Conservation (phyloP, 495 filamentous ascomycete genomes). For the Aspergillus heteromorphus region DNA sequence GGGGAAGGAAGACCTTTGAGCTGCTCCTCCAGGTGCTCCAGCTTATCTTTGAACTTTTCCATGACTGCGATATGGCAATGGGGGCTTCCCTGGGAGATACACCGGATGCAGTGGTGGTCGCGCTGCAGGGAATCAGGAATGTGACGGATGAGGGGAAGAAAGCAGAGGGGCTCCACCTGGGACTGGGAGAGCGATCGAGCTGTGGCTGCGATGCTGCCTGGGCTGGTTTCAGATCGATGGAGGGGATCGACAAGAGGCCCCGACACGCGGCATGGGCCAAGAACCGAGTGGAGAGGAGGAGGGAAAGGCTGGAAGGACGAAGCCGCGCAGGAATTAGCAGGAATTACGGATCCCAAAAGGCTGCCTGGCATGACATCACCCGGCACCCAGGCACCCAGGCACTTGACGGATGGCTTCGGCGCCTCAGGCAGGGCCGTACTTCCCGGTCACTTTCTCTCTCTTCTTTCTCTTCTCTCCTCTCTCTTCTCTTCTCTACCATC, state of each 20-base stretch:
- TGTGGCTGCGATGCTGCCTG: neutral
- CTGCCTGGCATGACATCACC: neutral
- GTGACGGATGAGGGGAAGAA: neutral
- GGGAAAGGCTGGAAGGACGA: neutral
- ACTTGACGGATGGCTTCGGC: no score
- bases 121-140: neutral
- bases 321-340: neutral
- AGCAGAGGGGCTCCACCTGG: neutral
- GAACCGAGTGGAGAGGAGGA: neutral
- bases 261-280: neutral
- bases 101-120: neutral
- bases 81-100: no score
- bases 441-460: neutral
- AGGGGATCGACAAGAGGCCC: neutral
- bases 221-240: neutral
- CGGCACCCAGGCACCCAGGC: neutral
- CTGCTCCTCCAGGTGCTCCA: constrained; percentile 27
- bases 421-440: no score
- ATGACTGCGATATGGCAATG: constrained; percentile 15
- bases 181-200: neutral
- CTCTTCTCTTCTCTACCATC: neutral
- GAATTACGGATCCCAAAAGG: no score
- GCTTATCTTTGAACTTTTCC: constrained; percentile 29
- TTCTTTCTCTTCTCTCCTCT: neutral
- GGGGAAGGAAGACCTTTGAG: constrained; percentile 25